Percentiles rank a stretch among this genome's conserved stretches.
phyloP scores from a whole-genome alignment of 2,329 filamentous ascomycete genomes.

The Neurospora sp. region DNA sequence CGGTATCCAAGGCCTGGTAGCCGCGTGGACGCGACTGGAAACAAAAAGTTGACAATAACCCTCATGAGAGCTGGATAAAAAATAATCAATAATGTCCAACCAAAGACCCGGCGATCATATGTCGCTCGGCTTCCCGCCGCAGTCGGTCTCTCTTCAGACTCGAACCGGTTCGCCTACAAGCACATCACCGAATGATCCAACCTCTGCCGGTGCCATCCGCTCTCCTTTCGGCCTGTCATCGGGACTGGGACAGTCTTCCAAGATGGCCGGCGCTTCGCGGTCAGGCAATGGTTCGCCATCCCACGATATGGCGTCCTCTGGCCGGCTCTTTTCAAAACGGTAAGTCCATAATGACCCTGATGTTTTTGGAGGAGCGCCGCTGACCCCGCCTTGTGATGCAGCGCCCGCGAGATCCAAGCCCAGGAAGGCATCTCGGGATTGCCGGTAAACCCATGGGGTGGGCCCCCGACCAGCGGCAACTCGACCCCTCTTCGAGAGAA shows the following conservation, averaged over 20 bases:
- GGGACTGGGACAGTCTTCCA: conserved; percentile 47
- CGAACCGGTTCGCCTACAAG: conserved; percentile 73
- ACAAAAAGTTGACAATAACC: conserved; percentile 11
- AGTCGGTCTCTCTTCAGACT: conserved; percentile 54
- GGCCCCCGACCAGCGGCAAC: conserved; percentile 90
- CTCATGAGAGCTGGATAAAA: conserved; percentile 39
- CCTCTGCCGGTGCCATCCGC: conserved; percentile 52
- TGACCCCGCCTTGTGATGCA: conserved; percentile 26
- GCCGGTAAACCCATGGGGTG: conserved; percentile 74
- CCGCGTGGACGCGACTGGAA: conserved; percentile 8
- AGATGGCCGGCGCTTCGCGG: conserved; percentile 53
- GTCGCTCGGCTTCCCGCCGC: conserved; percentile 71
- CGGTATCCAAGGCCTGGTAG: conserved; percentile 5
- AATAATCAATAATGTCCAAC: conserved; percentile 90
- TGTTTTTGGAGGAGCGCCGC: conserved; percentile 3
- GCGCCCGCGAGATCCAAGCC: conserved; percentile 91
- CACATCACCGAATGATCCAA: conserved; percentile 70
- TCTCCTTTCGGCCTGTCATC: conserved; percentile 64
- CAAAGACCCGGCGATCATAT: conserved; percentile 71
- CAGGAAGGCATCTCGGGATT: conserved; percentile 75
- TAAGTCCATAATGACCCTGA: conserved; percentile 36
- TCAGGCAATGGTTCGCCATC: conserved; percentile 93
- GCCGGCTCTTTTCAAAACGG: conserved; percentile 84
- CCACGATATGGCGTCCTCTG: conserved; percentile 67
- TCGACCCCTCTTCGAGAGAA: conserved; percentile 94